phyloP scores from a whole-genome alignment of 2,329 filamentous ascomycete genomes.

The Mycosphaerelloides madeirae region DNA sequence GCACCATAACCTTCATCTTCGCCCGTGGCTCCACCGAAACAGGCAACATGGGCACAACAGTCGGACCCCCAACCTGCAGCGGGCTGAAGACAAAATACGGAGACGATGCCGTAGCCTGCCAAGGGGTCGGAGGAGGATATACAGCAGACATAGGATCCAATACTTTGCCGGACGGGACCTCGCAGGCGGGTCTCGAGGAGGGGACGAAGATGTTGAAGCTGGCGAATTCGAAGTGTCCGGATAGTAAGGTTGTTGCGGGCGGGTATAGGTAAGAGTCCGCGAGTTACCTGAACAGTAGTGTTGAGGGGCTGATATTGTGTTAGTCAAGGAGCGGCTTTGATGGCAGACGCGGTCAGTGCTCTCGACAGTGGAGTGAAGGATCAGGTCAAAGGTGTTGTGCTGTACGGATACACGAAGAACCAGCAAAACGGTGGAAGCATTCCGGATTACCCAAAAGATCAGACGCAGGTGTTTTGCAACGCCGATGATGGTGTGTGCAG shows the following conservation, averaged over 20 bases:
- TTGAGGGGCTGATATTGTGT: not conserved
- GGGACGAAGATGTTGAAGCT: constrained; percentile 22
- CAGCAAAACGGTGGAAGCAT: constrained; percentile 35
- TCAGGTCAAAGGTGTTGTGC: constrained; percentile 35
- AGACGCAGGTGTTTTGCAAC: constrained; percentile 36
- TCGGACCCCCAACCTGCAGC: constrained; percentile 24
- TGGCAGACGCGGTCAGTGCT: constrained; percentile 32
- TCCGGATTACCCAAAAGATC: constrained; percentile 29
- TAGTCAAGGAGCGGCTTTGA: constrained; percentile 40
- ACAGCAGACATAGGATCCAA: constrained; percentile 19
- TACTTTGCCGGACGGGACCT: constrained; percentile 20
- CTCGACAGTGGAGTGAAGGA: constrained; percentile 26
- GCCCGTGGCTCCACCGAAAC: constrained; percentile 53
- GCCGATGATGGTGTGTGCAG: constrained; percentile 32
- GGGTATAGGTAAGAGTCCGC: too few relatives aligned
- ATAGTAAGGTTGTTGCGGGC: constrained; percentile 24
- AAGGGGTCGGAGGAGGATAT: constrained; percentile 27
- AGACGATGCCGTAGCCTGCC: constrained; percentile 22
- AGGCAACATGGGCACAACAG: constrained; percentile 44
- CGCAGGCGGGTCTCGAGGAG: constrained; percentile 19
- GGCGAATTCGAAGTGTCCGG: constrained; percentile 25
- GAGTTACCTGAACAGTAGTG: not conserved
- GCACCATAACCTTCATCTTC: constrained; percentile 51
- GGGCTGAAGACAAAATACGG: constrained; percentile 25
- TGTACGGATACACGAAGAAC: constrained; percentile 41